Evolutionary conservation across 495 filamentous ascomycete species (phyloP).

Genomic region (Penicillium subrubescens): DNA sequence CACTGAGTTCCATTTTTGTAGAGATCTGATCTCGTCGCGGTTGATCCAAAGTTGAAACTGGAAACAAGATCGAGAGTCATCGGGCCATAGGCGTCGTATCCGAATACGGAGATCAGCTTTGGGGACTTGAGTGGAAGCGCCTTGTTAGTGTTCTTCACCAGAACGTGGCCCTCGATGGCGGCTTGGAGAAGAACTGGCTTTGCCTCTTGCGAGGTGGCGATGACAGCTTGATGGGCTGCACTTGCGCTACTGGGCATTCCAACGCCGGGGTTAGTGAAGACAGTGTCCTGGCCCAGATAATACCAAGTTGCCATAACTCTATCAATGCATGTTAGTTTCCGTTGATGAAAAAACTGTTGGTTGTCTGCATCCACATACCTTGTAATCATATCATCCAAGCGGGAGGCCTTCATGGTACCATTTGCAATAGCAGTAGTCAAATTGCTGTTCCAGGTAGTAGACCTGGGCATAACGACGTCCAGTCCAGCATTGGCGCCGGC

Average conservation of each 20-base stretch:
- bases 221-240: slow-evolving; percentile 64
- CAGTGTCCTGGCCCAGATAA: slow-evolving; percentile 73
- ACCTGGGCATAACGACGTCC: slow-evolving; percentile 61
- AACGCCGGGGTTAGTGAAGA: slow-evolving; percentile 55
- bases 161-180: slow-evolving; percentile 64
- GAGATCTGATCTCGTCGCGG: background rate
- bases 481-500: slow-evolving; percentile 56
- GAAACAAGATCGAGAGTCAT: slow-evolving; percentile 62
- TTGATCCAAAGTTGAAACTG: background rate
- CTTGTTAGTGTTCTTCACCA: slow-evolving; percentile 70
- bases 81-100: slow-evolving; percentile 63
- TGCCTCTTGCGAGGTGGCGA: slow-evolving; percentile 55
- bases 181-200: slow-evolving; percentile 53
- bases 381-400: slow-evolving; percentile 60
- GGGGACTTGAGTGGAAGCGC: slow-evolving; percentile 64
- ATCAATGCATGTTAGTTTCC: slow-evolving; percentile 59
- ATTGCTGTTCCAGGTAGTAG: slow-evolving; percentile 46
- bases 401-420: slow-evolving; percentile 44
- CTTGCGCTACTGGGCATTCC: slow-evolving; percentile 64
- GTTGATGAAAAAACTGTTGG: background rate
- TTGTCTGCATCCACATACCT: slow-evolving; percentile 39
- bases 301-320: slow-evolving; percentile 75
- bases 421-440: slow-evolving; percentile 55
- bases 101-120: slow-evolving; percentile 64
- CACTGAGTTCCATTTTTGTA: slow-evolving; percentile 61